A percentile compares a stretch with the other conserved stretches of the same genome.
Conservation (phyloP, 2,329 filamentous ascomycete species). For the Bipolaris bicolor region DNA sequence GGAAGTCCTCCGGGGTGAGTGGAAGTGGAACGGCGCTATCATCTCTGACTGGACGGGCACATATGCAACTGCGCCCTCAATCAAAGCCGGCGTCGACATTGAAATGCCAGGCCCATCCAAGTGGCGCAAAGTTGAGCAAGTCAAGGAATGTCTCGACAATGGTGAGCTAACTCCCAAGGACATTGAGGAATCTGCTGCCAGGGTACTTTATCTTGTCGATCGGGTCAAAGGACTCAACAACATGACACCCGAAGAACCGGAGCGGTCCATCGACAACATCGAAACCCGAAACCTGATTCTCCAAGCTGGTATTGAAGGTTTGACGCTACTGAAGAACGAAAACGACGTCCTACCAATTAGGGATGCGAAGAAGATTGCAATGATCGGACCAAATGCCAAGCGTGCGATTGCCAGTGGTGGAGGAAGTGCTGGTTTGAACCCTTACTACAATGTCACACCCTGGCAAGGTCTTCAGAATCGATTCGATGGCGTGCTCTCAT, state of each 20-base stretch:
- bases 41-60: slow-evolving; percentile 53
- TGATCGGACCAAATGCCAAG: slow-evolving; percentile 72
- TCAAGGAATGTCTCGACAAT: slow-evolving; percentile 41
- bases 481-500: slow-evolving; percentile 63
- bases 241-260: slow-evolving; percentile 62
- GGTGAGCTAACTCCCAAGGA: slow-evolving; percentile 57
- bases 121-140: slow-evolving; percentile 48
- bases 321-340: slow-evolving; percentile 70
- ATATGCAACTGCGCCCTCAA: slow-evolving; percentile 48
- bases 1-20: slow-evolving; percentile 50
- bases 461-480: slow-evolving; percentile 66
- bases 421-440: slow-evolving; percentile 71
- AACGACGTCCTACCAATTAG: slow-evolving; percentile 64
- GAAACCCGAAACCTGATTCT: slow-evolving; percentile 67
- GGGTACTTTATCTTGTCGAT: slow-evolving; percentile 67
- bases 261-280: slow-evolving; percentile 59
- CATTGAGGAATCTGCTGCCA: slow-evolving; percentile 54
- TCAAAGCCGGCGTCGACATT: slow-evolving; percentile 49
- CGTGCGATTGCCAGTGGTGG: slow-evolving; percentile 71
- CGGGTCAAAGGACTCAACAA: slow-evolving; percentile 65
- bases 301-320: slow-evolving; percentile 65
- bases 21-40: slow-evolving; percentile 52
- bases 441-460: slow-evolving; percentile 71
- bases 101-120: slow-evolving; percentile 52
- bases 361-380: slow-evolving; percentile 64